Evolutionary conservation across 768 basidiomycete genomes (phyloP).

Genomic region (Agaricus subrufescens): DNA sequence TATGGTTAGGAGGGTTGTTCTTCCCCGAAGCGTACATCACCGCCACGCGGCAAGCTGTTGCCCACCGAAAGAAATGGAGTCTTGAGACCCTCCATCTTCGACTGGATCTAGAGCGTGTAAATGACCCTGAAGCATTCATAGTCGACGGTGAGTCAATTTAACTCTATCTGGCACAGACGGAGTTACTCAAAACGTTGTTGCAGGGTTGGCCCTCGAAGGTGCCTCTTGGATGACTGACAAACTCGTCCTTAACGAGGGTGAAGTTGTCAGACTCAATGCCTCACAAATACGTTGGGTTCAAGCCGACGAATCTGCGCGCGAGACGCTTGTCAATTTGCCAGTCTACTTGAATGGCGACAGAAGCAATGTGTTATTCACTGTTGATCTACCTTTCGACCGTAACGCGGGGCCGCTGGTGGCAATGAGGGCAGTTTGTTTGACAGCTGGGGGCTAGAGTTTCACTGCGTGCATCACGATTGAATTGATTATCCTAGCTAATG

Average conservation of each 20-base stretch:
- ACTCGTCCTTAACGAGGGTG: constrained; percentile 82
- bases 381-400: constrained; percentile 75
- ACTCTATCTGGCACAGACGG: background rate
- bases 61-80: constrained; percentile 89
- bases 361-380: constrained; percentile 86
- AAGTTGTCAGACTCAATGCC: constrained; percentile 69
- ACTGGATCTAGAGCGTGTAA: constrained; percentile 78
- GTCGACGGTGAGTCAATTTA: constrained; percentile 67
- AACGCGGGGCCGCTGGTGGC: constrained; percentile 67
- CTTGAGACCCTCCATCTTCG: constrained; percentile 81
- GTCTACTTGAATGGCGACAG: constrained; percentile 91
- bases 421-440: constrained; percentile 88
- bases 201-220: constrained; percentile 86
- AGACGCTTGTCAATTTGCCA: constrained; percentile 69
- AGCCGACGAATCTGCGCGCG: constrained; percentile 32
- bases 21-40: constrained; percentile 97
- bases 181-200: constrained; percentile 10
- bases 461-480: background rate
- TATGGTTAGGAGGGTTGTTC: constrained; percentile 93
- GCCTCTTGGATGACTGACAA: constrained; percentile 68
- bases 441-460: constrained; percentile 60
- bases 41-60: constrained; percentile 92
- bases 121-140: constrained; percentile 74
- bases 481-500: background rate
- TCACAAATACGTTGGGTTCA: constrained; percentile 90